Percentiles rank a stretch among this genome's conserved stretches.
Evolutionary conservation across 768 basidiomycete species (phyloP).

Genomic region (Cystofilobasidium macerans): DNA sequence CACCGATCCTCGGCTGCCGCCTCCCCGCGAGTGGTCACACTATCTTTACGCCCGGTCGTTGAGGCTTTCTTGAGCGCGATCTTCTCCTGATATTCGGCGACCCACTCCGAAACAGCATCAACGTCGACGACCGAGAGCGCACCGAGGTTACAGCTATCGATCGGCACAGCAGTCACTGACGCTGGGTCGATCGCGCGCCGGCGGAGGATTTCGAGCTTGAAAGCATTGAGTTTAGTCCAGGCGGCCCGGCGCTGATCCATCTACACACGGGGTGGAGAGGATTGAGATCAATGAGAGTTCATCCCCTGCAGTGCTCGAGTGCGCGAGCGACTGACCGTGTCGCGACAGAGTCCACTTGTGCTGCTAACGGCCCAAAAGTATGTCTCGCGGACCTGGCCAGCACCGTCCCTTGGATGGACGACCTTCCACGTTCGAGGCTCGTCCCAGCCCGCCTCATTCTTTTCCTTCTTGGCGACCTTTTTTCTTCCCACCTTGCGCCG

Average conservation of each 20-base stretch:
- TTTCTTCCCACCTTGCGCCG: neutral
- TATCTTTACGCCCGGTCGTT: no score
- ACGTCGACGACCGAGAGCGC: neutral
- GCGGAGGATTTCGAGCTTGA: neutral
- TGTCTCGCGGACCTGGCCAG: constrained; percentile 2
- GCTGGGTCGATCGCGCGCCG: neutral
- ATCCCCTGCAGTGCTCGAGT: no score
- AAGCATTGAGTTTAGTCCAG: neutral
- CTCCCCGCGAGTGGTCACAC: neutral
- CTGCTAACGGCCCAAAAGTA: constrained; percentile 15
- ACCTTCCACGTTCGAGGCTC: constrained; percentile 11
- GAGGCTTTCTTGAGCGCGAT: neutral
- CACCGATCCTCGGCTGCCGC: no score
- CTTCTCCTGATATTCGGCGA: neutral
- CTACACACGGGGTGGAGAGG: neutral
- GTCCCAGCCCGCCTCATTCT: constrained; percentile 1
- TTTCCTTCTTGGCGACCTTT: neutral
- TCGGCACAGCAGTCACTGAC: neutral
- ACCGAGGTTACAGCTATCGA: neutral
- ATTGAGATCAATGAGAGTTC: neutral
- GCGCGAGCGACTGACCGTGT: neutral
- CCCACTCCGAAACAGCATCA: neutral
- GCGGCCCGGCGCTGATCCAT: neutral
- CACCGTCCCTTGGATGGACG: neutral
- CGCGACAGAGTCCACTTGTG: neutral